phyloP scores from a whole-genome alignment of 1,139 yeast species.

The Meyerozyma sp. region DNA sequence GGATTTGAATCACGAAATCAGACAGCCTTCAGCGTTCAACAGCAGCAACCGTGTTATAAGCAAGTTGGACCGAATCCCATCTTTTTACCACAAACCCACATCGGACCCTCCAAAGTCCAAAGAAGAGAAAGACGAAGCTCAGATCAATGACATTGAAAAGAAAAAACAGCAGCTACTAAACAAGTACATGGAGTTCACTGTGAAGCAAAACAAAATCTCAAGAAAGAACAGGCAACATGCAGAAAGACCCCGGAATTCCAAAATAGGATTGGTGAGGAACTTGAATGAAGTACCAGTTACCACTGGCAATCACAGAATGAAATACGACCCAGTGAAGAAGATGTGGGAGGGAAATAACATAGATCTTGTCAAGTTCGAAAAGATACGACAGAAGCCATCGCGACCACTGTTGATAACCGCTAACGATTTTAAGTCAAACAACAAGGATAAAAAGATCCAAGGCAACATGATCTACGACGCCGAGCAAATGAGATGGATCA shows the following conservation, averaged over 20 bases:
- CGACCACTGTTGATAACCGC: constrained; percentile 7
- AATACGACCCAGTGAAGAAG: constrained; percentile 45
- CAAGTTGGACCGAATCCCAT: constrained; percentile 40
- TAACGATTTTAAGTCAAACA: constrained; percentile 20
- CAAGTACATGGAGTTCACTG: constrained; percentile 24
- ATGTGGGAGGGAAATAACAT: constrained; percentile 70
- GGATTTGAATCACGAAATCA: constrained; percentile 16
- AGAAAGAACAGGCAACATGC: constrained; percentile 4
- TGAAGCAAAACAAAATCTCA: constrained; percentile 12
- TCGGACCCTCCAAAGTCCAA: constrained; percentile 7
- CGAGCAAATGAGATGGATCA: constrained; percentile 13
- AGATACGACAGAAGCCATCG: constrained; percentile 6
- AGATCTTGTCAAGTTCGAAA: constrained; percentile 36
- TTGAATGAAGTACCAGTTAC: constrained; percentile 23
- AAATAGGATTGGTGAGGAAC: constrained; percentile 30
- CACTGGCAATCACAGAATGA: constrained; percentile 33
- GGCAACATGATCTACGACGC: constrained; percentile 10
- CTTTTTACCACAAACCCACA: constrained; percentile 24
- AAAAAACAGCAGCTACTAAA: constrained; percentile 22
- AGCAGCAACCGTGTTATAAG: constrained; percentile 29
- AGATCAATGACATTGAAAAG: constrained; percentile 13
- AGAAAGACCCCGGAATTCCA: constrained; percentile 4
- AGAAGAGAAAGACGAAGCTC: constrained; percentile 9
- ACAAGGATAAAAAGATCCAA: constrained; percentile 11
- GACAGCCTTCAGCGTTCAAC: constrained; percentile 24